phyloP scores from a whole-genome alignment of 2,329 filamentous ascomycete genomes.

The Plenodomus lindquistii region DNA sequence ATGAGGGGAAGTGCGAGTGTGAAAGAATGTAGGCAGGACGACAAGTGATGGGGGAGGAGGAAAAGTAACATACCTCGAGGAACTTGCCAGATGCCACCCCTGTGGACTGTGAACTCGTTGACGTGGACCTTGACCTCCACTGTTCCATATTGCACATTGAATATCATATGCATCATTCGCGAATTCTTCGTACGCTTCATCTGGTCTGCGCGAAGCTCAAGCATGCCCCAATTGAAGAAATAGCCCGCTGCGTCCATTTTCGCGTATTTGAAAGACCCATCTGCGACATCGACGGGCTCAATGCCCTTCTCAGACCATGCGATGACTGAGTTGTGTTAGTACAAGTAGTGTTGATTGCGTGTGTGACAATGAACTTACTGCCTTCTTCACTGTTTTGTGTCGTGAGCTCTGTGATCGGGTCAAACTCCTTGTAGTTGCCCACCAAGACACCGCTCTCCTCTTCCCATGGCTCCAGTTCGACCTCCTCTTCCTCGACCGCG shows the following conservation, averaged over 20 bases:
- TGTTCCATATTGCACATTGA: slow-evolving; percentile 84
- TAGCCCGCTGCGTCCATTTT: slow-evolving; percentile 66
- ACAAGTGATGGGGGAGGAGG: neutral
- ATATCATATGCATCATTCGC: slow-evolving; percentile 94
- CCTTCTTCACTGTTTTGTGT: slow-evolving; percentile 56
- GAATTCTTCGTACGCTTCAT: slow-evolving; percentile 91
- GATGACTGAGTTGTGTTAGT: slow-evolving; percentile 53
- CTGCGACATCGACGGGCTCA: slow-evolving; percentile 60
- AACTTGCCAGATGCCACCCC: slow-evolving; percentile 91
- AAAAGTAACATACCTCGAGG: slow-evolving; percentile 74
- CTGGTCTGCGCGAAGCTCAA: slow-evolving; percentile 81
- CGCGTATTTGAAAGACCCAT: slow-evolving; percentile 80
- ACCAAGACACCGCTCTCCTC: slow-evolving; percentile 64
- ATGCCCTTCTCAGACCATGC: slow-evolving; percentile 63
- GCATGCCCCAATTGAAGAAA: slow-evolving; percentile 87
- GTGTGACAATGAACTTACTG: slow-evolving; percentile 35
- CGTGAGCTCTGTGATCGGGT: slow-evolving; percentile 60
- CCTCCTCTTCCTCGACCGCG: slow-evolving; percentile 57
- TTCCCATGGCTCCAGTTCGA: slow-evolving; percentile 72
- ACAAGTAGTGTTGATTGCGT: neutral
- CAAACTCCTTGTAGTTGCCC: slow-evolving; percentile 68
- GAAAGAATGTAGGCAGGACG: no score
- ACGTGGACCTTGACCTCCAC: slow-evolving; percentile 79
- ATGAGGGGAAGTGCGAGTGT: neutral
- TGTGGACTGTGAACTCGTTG: slow-evolving; percentile 77